Percentiles rank a stretch among this genome's conserved stretches.
Evolutionary conservation across 2,329 filamentous ascomycete species (phyloP).

Genomic region (Aaosphaeria pasadenensis): DNA sequence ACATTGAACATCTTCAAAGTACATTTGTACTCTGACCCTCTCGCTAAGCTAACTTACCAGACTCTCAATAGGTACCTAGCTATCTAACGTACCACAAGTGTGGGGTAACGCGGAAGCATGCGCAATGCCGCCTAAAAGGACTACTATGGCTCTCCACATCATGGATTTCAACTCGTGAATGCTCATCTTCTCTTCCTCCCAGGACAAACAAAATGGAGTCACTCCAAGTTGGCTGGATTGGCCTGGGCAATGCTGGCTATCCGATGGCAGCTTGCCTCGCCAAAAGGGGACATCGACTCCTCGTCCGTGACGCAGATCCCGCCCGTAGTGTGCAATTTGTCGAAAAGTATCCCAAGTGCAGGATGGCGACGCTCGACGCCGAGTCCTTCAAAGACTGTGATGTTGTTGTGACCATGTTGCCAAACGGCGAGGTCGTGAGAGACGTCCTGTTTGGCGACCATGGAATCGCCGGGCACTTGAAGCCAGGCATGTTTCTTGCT

Average conservation of each 20-base stretch:
- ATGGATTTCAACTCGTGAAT: background rate
- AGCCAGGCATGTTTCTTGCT: constrained; percentile 8
- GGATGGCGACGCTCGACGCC: constrained; percentile 8
- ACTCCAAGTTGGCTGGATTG: constrained; percentile 14
- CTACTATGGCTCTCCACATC: background rate
- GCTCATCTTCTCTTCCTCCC: background rate
- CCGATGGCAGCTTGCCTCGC: constrained; percentile 17
- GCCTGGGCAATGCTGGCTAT: constrained; percentile 17
- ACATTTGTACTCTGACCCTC: no score
- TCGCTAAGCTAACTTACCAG: no score
- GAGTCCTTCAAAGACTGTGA: constrained; percentile 16
- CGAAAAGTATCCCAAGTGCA: constrained; percentile 14
- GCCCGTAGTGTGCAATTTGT: constrained; percentile 14
- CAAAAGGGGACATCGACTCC: constrained; percentile 13
- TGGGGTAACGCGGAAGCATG: constrained; percentile 15
- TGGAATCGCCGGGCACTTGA: constrained; percentile 13
- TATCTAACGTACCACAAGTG: constrained; percentile 1
- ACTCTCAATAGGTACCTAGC: no score
- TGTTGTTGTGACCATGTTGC: constrained; percentile 14
- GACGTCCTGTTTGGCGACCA: constrained; percentile 8
- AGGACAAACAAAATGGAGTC: constrained; percentile 6
- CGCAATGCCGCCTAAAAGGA: constrained; percentile 6
- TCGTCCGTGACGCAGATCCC: constrained; percentile 16
- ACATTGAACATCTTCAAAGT: no score
- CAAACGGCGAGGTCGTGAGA: background rate